Evolutionary conservation across 164 flowering plant genomes (phyloP).

Genomic region (Brasenia schreberi): DNA sequence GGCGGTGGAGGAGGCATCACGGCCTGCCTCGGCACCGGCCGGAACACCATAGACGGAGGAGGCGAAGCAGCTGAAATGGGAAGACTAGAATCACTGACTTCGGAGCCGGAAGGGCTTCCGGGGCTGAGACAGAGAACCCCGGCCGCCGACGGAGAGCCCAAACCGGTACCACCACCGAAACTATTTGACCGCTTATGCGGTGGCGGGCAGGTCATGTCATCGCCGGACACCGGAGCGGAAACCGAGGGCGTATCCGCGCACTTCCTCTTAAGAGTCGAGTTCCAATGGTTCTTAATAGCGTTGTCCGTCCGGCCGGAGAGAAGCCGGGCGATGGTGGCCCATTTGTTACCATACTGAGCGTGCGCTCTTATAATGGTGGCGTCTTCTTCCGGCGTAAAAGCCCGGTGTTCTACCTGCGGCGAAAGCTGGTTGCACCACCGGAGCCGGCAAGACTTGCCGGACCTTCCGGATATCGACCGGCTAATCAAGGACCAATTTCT

Average conservation of each 20-base stretch:
- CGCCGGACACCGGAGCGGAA: not conserved
- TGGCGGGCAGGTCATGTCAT: not conserved
- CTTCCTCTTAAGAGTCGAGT: conserved; percentile 71
- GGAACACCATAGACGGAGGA: conserved; percentile 15
- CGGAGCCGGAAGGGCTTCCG: conserved; percentile 55
- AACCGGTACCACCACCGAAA: conserved; percentile 3
- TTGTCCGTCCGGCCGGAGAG: conserved; percentile 78
- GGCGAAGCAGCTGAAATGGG: not conserved
- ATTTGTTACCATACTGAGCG: conserved; percentile 65
- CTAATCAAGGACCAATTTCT: conserved; percentile 87
- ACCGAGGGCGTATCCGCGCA: conserved; percentile 7
- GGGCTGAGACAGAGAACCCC: conserved; percentile 26
- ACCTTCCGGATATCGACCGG: conserved; percentile 75
- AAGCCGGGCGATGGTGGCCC: conserved; percentile 85
- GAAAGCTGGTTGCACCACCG: conserved; percentile 95
- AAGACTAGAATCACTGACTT: conserved; percentile 52
- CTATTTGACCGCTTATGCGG: conserved; percentile 31
- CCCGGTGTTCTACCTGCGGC: conserved; percentile 72
- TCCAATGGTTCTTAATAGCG: conserved; percentile 91
- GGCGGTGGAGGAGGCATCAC: conserved; percentile 12
- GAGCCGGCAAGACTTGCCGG: conserved; percentile 83
- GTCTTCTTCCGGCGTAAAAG: conserved; percentile 71
- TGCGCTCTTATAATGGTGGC: conserved; percentile 66
- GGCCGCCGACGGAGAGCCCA: not conserved
- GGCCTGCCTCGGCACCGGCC: conserved; percentile 30